Base-by-base conservation (phyloP, 225 moss, liverwort and hornwort genomes). In the Pleurozium schreberi region DNA sequence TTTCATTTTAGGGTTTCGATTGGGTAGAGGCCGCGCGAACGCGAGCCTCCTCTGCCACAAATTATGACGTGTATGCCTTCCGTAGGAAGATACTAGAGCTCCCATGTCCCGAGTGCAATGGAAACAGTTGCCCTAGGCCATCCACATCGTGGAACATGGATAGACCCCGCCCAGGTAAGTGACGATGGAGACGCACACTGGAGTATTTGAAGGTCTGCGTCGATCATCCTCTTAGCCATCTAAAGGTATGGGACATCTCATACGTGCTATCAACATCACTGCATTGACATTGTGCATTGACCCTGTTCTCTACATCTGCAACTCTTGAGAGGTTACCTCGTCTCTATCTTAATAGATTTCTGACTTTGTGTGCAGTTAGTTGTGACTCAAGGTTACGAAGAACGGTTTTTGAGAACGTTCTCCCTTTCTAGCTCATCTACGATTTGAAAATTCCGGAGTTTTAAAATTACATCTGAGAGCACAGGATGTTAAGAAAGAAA, bases 121-220 rank as follows among this genome's bases (percentile, higher is more conserved):
- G 45, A 47, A 2, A 18, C 30, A 7, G 30, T 18, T 30, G 11
- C 43, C 43, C 1, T 0, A n/a, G n/a, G n/a, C n/a, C n/a, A n/a
- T n/a, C n/a, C n/a, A n/a, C n/a, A n/a, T n/a, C n/a, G n/a, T n/a
- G n/a, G n/a, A n/a, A n/a, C 62, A 89, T 61, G 85, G 92, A 91
- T 89, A 28, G 86, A 89, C 91, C 92, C 80, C 89, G 87, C 87
- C 92, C 89, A 92, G 92, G 91, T 91, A 92, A 92, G 91, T 92
- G 28, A 11, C n/a, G n/a, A n/a, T n/a, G n/a, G n/a, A n/a, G n/a
- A 0, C 5, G 45, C 28, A 30, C 10, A 18, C 73, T 73, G 30
- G 18, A 73, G 47, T 73, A 18, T 73, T 73, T 47, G 30, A 45
- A 73, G 18, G 73, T 47, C 18, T 73, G 30, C 18, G 4, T 73